Base-by-base conservation (phyloP, 768 basidiomycete genomes). In the Kwoniella botswanensis region DNA sequence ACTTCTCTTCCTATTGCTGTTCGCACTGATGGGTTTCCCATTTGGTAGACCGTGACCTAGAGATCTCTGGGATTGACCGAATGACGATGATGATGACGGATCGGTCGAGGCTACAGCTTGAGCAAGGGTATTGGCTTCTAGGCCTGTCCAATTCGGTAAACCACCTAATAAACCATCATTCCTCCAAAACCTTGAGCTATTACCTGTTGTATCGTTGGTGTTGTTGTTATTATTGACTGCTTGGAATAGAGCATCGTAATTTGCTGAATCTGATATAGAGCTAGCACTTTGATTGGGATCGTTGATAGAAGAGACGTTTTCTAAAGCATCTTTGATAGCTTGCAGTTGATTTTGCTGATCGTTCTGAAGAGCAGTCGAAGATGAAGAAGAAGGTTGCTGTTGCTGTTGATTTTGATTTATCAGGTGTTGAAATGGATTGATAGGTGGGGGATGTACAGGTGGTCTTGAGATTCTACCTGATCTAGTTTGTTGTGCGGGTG, bases 391-490 rank as follows among this genome's bases (percentile, higher is more conserved):
- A 18, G 4, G 66, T 21, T 17, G 59, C 22, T 11, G 67, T 13
- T n/a, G 52, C 12, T 12, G 24, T 54, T n/a, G 29, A 2, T 22
- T n/a, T 60, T n/a, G 22, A 9, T 59, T 56, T 15, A 61, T 43
- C 5, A 64, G 41, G 13, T 68, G 67, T n/a, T 67, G 66, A 11
- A 68, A 63, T 35, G 53, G 67, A 41, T 46, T 56, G 2, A 35
- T 11, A 24, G 50, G 60, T 6, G 50, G 59, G n/a, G 65, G 68
- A 42, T 67, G 24, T 42, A 65, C 61, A 13, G 73, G 73, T 52
- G 70, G 73, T 41, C 73, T 57, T n/a, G 70, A 71, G 15, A 74
- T 74, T n/a, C 73, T 41, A 21, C 73, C 73, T 41, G 70, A 71
- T 56, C 73, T 42, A 9, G 73, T 74, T 43, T 74, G 73, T 29